phyloP scores from a whole-genome alignment of 768 basidiomycete genomes.

The Cystobasidium onofrii region DNA sequence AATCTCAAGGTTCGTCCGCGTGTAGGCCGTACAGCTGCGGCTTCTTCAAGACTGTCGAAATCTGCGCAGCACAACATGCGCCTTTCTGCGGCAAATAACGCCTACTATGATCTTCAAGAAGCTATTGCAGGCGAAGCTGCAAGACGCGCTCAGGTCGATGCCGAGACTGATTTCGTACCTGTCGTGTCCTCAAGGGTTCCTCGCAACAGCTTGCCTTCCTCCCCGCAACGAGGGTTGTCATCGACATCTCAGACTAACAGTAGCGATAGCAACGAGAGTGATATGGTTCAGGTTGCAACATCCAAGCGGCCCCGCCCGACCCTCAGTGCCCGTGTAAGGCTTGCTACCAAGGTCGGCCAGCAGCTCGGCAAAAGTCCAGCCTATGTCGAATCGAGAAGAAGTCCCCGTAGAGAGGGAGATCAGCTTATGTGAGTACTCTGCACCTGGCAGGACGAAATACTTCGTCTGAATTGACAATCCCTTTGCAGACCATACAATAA shows the following conservation, averaged over 20 bases:
- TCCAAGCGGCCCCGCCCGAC: neutral
- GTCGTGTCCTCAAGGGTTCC: neutral
- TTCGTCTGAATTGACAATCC: neutral
- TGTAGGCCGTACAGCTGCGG: neutral
- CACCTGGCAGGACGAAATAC: neutral
- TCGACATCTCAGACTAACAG: neutral
- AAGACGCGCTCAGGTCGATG: conserved; percentile 6
- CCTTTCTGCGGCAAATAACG: neutral
- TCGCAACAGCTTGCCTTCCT: neutral
- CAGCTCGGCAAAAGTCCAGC: conserved; percentile 27
- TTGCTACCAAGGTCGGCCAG: conserved; percentile 25
- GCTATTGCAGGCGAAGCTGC: conserved; percentile 1
- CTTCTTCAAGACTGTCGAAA: neutral
- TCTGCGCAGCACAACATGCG: neutral
- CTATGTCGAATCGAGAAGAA: neutral
- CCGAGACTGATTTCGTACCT: conserved; percentile 18
- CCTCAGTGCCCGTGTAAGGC: neutral
- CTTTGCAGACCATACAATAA: neutral
- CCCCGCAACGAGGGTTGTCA: neutral
- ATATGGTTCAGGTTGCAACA: neutral
- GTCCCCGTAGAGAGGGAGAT: conserved; percentile 5
- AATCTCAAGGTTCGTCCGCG: neutral
- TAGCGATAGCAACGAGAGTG: neutral
- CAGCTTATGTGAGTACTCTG: conserved; percentile 16
- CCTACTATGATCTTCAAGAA: neutral